phyloP scores from a whole-genome alignment of 345 rosid species.

The Salix suchowensis region DNA sequence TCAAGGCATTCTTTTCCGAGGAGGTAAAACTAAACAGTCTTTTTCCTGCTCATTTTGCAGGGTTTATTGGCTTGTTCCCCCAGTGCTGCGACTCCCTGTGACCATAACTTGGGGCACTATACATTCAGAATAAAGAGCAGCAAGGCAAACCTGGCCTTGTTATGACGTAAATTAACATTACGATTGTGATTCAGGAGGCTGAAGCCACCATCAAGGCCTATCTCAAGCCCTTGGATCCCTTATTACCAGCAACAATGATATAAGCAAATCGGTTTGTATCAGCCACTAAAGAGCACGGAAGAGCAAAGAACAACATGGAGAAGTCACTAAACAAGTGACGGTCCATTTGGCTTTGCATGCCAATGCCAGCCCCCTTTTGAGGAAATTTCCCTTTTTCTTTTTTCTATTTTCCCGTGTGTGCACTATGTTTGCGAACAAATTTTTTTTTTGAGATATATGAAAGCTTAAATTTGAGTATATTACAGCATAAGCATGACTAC shows the following conservation, averaged over 20 bases:
- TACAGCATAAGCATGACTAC: background rate
- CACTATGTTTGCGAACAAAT: background rate
- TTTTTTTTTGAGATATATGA: background rate
- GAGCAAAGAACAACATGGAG: background rate
- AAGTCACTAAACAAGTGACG: background rate
- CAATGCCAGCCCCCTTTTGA: background rate
- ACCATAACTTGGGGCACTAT: background rate
- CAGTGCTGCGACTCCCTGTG: background rate
- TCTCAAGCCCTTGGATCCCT: background rate
- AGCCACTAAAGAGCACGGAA: background rate
- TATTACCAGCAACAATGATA: background rate
- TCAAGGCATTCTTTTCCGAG: background rate
- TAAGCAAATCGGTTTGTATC: background rate
- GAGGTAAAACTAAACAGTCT: background rate
- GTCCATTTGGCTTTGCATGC: background rate
- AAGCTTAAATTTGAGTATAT: too few species aligned
- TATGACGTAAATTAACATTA: background rate
- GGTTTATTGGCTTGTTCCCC: background rate
- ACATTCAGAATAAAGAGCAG: background rate
- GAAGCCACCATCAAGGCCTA: background rate
- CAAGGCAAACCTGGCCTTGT: background rate
- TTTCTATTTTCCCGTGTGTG: background rate
- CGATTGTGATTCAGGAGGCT: background rate
- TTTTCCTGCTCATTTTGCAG: constrained; percentile 10
- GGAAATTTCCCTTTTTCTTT: background rate